A percentile compares a stretch with the other conserved stretches of the same genome.
Evolutionary conservation across 2,329 filamentous ascomycete species (phyloP).

Genomic region (Botrytis tulipae): DNA sequence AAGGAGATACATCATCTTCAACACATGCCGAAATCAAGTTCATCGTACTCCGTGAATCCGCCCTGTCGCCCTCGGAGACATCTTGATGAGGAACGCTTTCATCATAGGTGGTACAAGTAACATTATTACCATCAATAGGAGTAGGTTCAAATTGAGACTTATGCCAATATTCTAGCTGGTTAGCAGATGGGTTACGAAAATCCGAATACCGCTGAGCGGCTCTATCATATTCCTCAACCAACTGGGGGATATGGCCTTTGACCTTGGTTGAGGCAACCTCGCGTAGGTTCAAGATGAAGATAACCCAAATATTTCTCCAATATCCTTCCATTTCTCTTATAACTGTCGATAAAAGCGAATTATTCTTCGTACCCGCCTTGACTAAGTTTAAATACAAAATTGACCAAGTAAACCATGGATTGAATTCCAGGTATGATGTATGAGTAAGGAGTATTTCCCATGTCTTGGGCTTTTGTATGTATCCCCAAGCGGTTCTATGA

Average conservation of each 20-base stretch:
- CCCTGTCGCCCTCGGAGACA: not conserved
- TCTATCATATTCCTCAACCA: no score
- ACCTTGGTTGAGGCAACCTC: no score
- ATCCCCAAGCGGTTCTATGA: not conserved
- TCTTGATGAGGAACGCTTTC: not conserved
- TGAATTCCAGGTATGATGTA: not conserved
- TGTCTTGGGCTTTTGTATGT: not conserved
- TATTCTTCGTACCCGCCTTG: no score
- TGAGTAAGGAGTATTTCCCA: not conserved
- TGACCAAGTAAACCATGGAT: not conserved
- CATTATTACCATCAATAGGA: not conserved
- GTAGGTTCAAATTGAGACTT: accelerated
- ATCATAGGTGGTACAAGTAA: not conserved
- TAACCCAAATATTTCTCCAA: accelerated
- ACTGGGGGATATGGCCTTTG: no score
- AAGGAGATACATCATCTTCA: accelerated
- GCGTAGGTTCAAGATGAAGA: no score
- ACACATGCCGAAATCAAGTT: not conserved
- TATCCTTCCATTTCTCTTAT: no score
- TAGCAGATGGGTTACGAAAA: not conserved
- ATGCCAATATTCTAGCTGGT: not conserved
- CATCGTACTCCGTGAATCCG: not conserved
- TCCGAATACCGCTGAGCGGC: no score
- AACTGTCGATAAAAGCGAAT: no score
- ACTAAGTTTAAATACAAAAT: no score